Percentiles rank a stretch among this genome's conserved stretches.
Conservation (phyloP, 495 filamentous ascomycete species). For the Daldinia concentrica region DNA sequence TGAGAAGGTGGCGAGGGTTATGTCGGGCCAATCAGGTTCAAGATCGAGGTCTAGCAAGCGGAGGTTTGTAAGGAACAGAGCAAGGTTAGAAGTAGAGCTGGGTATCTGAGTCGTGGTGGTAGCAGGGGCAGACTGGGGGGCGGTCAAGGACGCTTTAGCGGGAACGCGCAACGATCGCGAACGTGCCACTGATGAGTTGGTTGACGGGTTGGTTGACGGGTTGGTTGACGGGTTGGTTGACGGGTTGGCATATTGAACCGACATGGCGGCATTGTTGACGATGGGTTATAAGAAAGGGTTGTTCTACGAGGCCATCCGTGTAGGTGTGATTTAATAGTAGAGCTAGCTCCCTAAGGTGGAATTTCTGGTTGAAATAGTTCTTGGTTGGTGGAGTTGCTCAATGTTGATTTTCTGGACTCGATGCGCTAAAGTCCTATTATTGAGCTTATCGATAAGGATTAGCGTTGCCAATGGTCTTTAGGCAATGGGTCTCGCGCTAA, state of each 20-base stretch:
- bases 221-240: slow-evolving; percentile 37
- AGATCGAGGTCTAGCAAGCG: slow-evolving; percentile 80
- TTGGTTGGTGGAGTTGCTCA: slow-evolving; percentile 13
- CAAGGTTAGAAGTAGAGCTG: slow-evolving; percentile 59
- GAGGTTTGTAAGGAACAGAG: slow-evolving; percentile 82
- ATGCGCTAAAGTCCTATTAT: slow-evolving; percentile 7
- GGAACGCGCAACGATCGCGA: slow-evolving; percentile 42
- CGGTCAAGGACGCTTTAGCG: slow-evolving; percentile 45
- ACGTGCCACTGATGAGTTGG: slow-evolving; percentile 38
- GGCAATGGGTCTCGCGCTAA: background rate
- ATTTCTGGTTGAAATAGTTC: background rate
- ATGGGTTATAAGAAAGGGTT: background rate
- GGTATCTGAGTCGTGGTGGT: slow-evolving; percentile 37
- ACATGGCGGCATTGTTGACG: slow-evolving; percentile 45
- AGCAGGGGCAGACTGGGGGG: slow-evolving; percentile 34
- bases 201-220: slow-evolving; percentile 36
- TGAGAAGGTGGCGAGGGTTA: slow-evolving; percentile 71
- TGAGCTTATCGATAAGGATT: slow-evolving; percentile 18
- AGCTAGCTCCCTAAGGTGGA: background rate
- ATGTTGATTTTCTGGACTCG: slow-evolving; percentile 25
- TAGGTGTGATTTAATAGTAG: background rate
- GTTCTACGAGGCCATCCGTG: slow-evolving; percentile 11
- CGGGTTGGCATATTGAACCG: slow-evolving; percentile 40
- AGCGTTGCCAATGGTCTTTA: background rate
- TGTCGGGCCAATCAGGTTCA: slow-evolving; percentile 77